Evolutionary conservation across 768 basidiomycete species (phyloP).

Genomic region (Lactifluus hygrophoroides): DNA sequence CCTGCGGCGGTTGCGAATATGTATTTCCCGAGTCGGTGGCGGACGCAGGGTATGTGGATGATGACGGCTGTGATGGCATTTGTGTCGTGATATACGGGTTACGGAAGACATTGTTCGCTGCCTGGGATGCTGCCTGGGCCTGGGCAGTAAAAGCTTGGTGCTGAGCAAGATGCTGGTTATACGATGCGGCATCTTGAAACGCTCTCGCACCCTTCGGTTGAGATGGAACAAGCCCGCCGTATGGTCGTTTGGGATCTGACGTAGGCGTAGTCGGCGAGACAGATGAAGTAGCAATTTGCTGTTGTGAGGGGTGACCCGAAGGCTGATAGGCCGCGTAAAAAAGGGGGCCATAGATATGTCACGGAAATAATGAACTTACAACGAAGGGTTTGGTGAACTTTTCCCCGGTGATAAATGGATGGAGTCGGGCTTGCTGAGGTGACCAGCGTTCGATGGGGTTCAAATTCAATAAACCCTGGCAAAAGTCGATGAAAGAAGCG

Average conservation of each 20-base stretch:
- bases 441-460: constrained; percentile 96
- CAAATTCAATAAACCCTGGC: constrained; percentile 85
- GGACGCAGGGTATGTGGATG: constrained; percentile 27
- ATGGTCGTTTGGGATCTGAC: constrained; percentile 76
- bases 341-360: neutral
- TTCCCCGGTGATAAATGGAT: constrained; percentile 98
- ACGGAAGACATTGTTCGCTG: constrained; percentile 57
- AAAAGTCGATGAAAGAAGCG: constrained; percentile 95
- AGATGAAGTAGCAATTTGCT: constrained; percentile 25
- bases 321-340: constrained; percentile 19
- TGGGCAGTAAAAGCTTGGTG: constrained; percentile 92
- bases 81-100: constrained; percentile 70
- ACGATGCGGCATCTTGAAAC: constrained; percentile 86
- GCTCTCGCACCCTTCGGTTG: constrained; percentile 79
- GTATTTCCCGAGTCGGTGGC: constrained; percentile 24
- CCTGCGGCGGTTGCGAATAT: constrained; percentile 15
- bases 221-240: constrained; percentile 88
- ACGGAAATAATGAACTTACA: constrained; percentile 36
- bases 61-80: constrained; percentile 26
- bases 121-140: constrained; percentile 65
- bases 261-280: constrained; percentile 28
- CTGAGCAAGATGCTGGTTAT: constrained; percentile 90
- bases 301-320: constrained; percentile 17
- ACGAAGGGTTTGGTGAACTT: constrained; percentile 84
- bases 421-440: constrained; percentile 89